phyloP scores from a whole-genome alignment of 2,329 filamentous ascomycete species.

The Anisogramma anomala region DNA sequence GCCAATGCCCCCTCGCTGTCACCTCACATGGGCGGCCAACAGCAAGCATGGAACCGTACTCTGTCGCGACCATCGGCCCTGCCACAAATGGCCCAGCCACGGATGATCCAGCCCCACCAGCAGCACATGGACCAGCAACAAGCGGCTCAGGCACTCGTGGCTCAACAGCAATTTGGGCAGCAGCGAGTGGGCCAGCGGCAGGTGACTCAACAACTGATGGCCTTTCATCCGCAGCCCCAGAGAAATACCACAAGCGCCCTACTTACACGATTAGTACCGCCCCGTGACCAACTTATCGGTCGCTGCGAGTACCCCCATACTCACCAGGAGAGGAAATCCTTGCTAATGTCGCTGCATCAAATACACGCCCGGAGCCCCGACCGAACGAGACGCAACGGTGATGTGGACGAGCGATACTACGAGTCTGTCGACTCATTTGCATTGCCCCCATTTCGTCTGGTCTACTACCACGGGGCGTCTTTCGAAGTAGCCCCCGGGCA shows the following conservation, averaged over 20 bases:
- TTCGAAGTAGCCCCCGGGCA: conserved; percentile 35
- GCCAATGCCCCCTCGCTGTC: neutral
- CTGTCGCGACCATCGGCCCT: too few relatives aligned
- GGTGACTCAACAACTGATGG: neutral
- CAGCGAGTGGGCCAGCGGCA: neutral
- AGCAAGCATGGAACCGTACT: too few relatives aligned
- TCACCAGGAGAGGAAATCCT: conserved; percentile 29
- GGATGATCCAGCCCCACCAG: too few relatives aligned
- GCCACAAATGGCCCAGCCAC: too few relatives aligned
- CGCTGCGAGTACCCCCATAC: conserved; percentile 30
- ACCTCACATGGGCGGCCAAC: neutral
- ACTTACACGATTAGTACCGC: conserved; percentile 18
- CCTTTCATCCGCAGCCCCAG: neutral
- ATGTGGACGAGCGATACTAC: conserved; percentile 34
- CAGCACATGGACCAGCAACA: neutral
- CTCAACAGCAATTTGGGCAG: conserved; percentile 1
- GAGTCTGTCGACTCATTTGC: conserved; percentile 44
- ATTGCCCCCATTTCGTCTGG: conserved; percentile 30
- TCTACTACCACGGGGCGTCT: conserved; percentile 29
- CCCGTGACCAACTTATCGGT: conserved; percentile 15
- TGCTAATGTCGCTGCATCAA: conserved; percentile 35
- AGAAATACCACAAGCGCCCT: neutral
- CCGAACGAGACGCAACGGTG: conserved; percentile 24
- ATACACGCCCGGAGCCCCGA: conserved; percentile 36
- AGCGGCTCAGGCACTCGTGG: neutral